Base-by-base conservation (phyloP, 495 filamentous ascomycete genomes). In the Astrocystis sublimbata region DNA sequence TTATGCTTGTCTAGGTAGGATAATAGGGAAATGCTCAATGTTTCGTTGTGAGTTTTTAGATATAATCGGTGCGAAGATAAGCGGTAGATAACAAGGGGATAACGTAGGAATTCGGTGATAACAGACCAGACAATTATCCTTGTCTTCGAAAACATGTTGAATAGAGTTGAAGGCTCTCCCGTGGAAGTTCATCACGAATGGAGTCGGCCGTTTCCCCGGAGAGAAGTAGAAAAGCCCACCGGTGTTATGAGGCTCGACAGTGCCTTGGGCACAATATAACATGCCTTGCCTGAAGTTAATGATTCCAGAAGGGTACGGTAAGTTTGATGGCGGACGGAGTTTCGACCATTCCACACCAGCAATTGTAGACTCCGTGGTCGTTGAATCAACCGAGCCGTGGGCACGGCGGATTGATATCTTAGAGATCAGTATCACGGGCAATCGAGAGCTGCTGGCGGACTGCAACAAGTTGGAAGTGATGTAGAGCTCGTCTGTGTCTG, bases 271-370 rank as follows among this genome's bases (percentile, higher is more conserved):
- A 67, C 84, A 86, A 62, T 75, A 76, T 9, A 82, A 58, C 2
- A 78, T 66, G 19, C 76, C 75, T 9, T 46, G 31, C 19, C 50
- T 30, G 47, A 66, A 73, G 0, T n/a, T 57, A 17, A 63, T 64
- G 1, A 68, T 84, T 6, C 84, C 82, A 35, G 83, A 82, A 10
- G 80, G 84, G 80, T 86, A 83, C 43, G 80, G 77, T 50, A 86
- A 83, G 28, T 67, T 66, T 0, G 66, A 30, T 0, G 79, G 79
- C 0, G 77, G 74, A 0, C 78, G 76, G 30, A 82, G 62, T 54
- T 80, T 80, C 28, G 65, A 65, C 79, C 79, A 82, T 49, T 78
- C 69, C 38, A 75, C 63, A 1, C 64, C 45, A 3, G 60, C 40
- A 35, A 75, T 21, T 36, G 33, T 31, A 30, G 33, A n/a, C n/a